These are phyloP conservation scores for Pleurotus giganteus DNA, from an alignment of 768 basidiomycete genomes.

Conservation along the genomic window DNA sequence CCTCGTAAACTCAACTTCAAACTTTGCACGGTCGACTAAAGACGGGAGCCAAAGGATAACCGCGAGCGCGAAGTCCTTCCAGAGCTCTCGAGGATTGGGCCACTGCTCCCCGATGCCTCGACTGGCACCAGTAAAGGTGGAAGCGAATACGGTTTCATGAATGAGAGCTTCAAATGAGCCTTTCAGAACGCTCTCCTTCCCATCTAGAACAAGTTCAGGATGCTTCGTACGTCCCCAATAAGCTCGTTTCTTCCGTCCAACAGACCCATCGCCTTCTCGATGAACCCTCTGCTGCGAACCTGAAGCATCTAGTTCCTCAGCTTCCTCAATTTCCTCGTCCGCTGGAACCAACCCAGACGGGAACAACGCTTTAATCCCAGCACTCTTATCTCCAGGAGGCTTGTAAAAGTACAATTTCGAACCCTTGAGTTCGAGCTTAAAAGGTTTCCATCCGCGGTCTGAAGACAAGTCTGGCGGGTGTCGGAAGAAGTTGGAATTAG, in stretches of 20 bases:
- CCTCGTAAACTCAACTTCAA: constrained; percentile 70
- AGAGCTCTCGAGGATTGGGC: constrained; percentile 24
- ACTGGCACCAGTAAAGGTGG: constrained; percentile 33
- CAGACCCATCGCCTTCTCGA: constrained; percentile 23
- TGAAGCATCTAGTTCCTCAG: constrained; percentile 20
- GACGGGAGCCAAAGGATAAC: constrained; percentile 61
- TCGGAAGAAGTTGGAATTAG: constrained; percentile 15
- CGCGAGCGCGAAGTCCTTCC: constrained; percentile 64
- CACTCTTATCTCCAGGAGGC: constrained; percentile 64
- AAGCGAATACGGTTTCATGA: constrained; percentile 81
- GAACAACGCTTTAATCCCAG: constrained; percentile 72
- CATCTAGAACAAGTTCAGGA: constrained; percentile 56
- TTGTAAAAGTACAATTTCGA: constrained; percentile 88
- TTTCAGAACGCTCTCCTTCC: constrained; percentile 44
- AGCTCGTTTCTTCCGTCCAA: constrained; percentile 57
- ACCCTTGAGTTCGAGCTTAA: constrained; percentile 81
- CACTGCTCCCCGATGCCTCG: constrained; percentile 11
- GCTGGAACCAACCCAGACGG: constrained; percentile 60
- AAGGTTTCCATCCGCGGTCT: constrained; percentile 81
- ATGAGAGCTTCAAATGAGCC: constrained; percentile 78
- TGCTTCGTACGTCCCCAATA: constrained; percentile 80
- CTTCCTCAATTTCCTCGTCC: constrained; percentile 35
- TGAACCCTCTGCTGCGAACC: constrained; percentile 17
- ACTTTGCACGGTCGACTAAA: constrained; percentile 49
- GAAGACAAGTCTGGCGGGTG: constrained; percentile 24